Conservation (phyloP, 768 basidiomycete species). For the Rhizopogon vulgaris region DNA sequence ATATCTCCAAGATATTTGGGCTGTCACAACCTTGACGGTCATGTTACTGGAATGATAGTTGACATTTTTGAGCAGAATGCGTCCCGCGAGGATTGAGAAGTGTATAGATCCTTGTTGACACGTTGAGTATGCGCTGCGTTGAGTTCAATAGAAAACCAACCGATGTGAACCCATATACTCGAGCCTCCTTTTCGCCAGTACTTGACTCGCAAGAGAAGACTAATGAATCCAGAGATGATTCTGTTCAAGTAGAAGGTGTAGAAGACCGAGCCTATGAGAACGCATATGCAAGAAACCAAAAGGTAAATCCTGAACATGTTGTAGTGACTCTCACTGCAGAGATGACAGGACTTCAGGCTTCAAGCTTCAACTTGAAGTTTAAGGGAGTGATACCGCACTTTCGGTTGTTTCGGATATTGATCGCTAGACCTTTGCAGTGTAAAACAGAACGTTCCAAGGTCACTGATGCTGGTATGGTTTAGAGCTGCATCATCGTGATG, state of each 20-base stretch:
- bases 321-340: neutral
- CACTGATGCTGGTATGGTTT: neutral
- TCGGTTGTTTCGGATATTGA: neutral
- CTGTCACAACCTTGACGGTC: constrained; percentile 77
- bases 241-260: constrained; percentile 94
- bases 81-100: constrained; percentile 80
- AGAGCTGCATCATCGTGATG: neutral
- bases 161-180: constrained; percentile 83
- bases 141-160: constrained; percentile 31
- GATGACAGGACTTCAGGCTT: neutral
- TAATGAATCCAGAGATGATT: constrained; percentile 63
- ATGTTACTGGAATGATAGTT: constrained; percentile 91
- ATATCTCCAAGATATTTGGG: constrained; percentile 87
- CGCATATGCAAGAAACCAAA: constrained; percentile 57
- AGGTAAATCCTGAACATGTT: constrained; percentile 55
- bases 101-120: constrained; percentile 71
- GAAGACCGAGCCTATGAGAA: constrained; percentile 48
- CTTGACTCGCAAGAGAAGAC: constrained; percentile 57
- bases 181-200: constrained; percentile 75
- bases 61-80: constrained; percentile 84
- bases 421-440: too few relatives aligned
- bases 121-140: constrained; percentile 2
- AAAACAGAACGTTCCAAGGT: too few relatives aligned
- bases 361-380: too few relatives aligned
- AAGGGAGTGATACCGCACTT: neutral